Evolutionary conservation across 345 rosid species (phyloP).

Genomic region (Atalantia buxifolia): DNA sequence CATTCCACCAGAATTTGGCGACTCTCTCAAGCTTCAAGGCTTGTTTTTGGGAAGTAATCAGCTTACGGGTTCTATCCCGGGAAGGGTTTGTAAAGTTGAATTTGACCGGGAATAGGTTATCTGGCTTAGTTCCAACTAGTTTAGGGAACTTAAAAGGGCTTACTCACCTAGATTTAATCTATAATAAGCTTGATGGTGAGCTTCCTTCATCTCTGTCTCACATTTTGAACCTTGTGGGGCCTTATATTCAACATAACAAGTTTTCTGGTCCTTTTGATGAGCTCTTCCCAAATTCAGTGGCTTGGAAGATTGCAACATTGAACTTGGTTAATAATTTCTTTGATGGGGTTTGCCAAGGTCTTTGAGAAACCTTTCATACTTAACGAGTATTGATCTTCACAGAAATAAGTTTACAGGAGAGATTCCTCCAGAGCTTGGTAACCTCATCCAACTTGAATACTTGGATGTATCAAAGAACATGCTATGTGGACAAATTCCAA

Average conservation of each 20-base stretch:
- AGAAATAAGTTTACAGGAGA: constrained; percentile 58
- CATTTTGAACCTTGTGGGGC: constrained; percentile 68
- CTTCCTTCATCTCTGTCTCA: constrained; percentile 56
- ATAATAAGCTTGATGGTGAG: constrained; percentile 55
- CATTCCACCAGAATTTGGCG: too few relatives aligned
- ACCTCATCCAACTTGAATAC: constrained; percentile 58
- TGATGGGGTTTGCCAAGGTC: constrained; percentile 40
- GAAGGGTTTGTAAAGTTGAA: constrained; percentile 65
- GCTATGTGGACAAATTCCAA: constrained; percentile 65
- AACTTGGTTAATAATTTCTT: constrained; percentile 39
- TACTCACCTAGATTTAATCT: constrained; percentile 76
- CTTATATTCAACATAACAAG: constrained; percentile 63
- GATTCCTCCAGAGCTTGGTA: constrained; percentile 61
- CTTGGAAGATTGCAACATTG: constrained; percentile 66
- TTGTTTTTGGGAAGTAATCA: too few relatives aligned
- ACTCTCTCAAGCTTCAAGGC: too few relatives aligned
- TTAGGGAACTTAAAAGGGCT: constrained; percentile 71
- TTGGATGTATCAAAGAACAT: constrained; percentile 62
- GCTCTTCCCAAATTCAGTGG: constrained; percentile 40
- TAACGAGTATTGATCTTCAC: constrained; percentile 64
- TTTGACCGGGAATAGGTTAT: constrained; percentile 53
- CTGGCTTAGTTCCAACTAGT: constrained; percentile 53
- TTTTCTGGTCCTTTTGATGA: constrained; percentile 44
- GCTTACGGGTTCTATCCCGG: too few relatives aligned
- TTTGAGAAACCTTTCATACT: constrained; percentile 61